Conservation (phyloP, 257 asterid species). For the Plantago ovata region DNA sequence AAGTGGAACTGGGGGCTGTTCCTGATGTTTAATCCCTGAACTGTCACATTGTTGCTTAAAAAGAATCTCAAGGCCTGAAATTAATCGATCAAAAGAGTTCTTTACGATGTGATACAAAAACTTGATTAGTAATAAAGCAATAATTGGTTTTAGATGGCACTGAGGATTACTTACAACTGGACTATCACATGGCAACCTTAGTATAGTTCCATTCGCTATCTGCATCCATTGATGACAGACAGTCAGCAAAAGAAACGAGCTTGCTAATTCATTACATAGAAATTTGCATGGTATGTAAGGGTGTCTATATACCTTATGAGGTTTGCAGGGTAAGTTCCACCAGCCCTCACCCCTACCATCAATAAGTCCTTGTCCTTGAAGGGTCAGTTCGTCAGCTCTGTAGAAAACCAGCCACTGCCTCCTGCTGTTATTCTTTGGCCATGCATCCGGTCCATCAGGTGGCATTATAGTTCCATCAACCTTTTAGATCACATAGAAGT, state of each 20-base stretch:
- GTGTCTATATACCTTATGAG: conserved; percentile 41
- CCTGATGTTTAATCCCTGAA: conserved; percentile 44
- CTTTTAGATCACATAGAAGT: conserved; percentile 20
- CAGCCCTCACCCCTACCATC: conserved; percentile 56
- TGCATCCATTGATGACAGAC: conserved; percentile 13
- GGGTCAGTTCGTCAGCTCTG: conserved; percentile 37
- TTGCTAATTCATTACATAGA: background rate
- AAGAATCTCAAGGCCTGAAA: conserved; percentile 61
- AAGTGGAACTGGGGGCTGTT: conserved; percentile 64
- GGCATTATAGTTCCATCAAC: conserved; percentile 54
- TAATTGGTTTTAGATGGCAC: background rate
- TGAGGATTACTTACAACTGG: conserved; percentile 47
- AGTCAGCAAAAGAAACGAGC: conserved; percentile 12
- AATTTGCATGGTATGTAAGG: background rate
- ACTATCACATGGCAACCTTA: conserved; percentile 55
- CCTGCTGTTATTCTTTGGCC: conserved; percentile 44
- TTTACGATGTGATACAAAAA: background rate
- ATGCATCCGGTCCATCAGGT: conserved; percentile 58
- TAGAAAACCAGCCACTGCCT: conserved; percentile 67
- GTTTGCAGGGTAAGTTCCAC: conserved; percentile 73
- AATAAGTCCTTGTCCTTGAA: conserved; percentile 49
- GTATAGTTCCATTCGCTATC: conserved; percentile 42
- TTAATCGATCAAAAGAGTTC: background rate
- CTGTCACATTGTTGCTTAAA: conserved; percentile 55
- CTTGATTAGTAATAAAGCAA: background rate